Base-by-base conservation (phyloP, 192 early-diverging fungal genomes). In the Chytriomyces sp. region DNA sequence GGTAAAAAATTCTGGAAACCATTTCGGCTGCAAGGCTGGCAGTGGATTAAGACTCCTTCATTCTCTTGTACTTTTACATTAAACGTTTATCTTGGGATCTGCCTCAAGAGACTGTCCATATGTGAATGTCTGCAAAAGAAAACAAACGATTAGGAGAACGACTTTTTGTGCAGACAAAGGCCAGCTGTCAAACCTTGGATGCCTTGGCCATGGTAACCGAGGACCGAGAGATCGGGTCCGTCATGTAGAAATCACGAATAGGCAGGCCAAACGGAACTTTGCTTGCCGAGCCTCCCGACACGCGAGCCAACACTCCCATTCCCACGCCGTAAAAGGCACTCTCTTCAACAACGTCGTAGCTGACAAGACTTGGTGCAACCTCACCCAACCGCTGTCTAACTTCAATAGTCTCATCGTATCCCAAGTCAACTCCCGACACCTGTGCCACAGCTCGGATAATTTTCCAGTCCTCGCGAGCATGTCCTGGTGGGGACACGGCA, bases 381-480 rank as follows among this genome's bases (percentile, higher is more conserved):
- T 98, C 94, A 57, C 84, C 85, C 85, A 98, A 89, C 65, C 97
- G 94, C 45, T 89, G 85, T n/a, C 95, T 92, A 69, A 99, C 85
- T 26, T 91, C 84, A 5, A 83, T 72, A 13, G 95, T 80, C 78
- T 97, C 94, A 75, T 99, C 95, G 80, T 99, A 99, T 24, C 95
- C 92, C 45, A 99, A 85, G 6, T 92, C 82, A n/a, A 90, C 83
- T 0, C 95, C 96, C 45, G 91, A 86, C n/a, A 95, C 86, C 83
- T 99, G 96, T 4, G 96, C 96, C 45, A 99, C 83, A 5, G 97
- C 97, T 53, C 97, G 94, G 61, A 99, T 87, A 68, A 99, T 96
- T 91, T 97, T 97, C 97, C 97, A 99, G 88, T 99, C 97, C 75
- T 98, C 96, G 66, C 97, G 95, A 7, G 97, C 93, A 47, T 90